Evolutionary conservation across 345 rosid species (phyloP), one percentile per base, ranked within the genome.

Genomic region (Acer saccharum): DNA sequence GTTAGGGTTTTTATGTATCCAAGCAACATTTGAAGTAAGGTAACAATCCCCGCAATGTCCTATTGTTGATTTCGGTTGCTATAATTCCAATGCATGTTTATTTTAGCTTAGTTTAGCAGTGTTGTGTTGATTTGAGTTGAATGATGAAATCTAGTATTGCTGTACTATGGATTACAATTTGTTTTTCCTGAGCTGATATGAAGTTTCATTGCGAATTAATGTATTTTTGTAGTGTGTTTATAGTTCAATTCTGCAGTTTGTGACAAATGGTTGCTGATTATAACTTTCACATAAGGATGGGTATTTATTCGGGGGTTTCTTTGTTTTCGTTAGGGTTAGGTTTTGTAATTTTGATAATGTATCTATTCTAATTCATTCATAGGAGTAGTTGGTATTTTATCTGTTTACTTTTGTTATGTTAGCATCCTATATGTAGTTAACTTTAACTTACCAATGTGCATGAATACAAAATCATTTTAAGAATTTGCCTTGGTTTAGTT

Each of bases 1-100:
- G 92, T 90, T 0, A 81, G 94, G 83, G 94, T 88, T 58, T 88
- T 87, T 88, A 88, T 85, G 87, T 82, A 88, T 41, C 91, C 89
- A 18, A 84, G 84, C 76, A 82, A 86, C 85, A 85, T 81, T 74
- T 87, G 80, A 88, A 81, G 81, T 78, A 57, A 17, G 72, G 27
- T 74, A 5, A 7, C 8, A 7, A 13, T 76, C 23, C 16, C 16
- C 6, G 25, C 16, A 8, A 17, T 18, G 6, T 4, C 9, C 43
- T 7, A 4, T 58, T 2, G 21, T 41, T 39, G 0, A 18, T 55
- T 54, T 18, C 27, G 11, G 46, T n/a, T 55, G 14, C 6, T 69
- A 32, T 16, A 65, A 17, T 32, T 6, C 2, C 6, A n/a, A 66
- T 66, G 58, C 11, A 3, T 20, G 20, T 58, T n/a, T 58, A 7